Conservation (phyloP, 208 protist species). For the Strigomonas culicis region DNA sequence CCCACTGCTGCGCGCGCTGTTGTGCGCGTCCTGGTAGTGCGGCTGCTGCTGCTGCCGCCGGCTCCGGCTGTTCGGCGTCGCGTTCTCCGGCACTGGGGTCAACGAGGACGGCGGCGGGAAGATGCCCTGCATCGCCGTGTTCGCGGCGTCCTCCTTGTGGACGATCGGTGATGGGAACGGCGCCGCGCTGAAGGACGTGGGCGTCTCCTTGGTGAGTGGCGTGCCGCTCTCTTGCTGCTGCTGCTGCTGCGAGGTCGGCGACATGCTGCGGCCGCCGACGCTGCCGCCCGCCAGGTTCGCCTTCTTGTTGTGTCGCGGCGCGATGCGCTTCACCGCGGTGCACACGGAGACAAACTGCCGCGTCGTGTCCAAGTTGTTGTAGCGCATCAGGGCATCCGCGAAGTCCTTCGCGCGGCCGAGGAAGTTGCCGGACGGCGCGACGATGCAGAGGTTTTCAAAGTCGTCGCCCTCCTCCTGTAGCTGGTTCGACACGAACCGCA, state of each 20-base stretch:
- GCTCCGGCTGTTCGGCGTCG: too few species aligned
- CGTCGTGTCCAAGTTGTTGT: conserved; percentile 54
- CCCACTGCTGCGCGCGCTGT: background rate
- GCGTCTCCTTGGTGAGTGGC: background rate
- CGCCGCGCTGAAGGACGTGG: background rate
- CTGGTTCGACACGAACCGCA: conserved; percentile 64
- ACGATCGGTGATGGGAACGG: background rate
- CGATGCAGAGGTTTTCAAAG: conserved; percentile 69
- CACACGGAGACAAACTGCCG: conserved; percentile 78
- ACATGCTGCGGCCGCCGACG: background rate
- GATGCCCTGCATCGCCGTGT: background rate
- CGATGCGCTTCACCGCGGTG: conserved; percentile 65
- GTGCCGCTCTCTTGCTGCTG: background rate
- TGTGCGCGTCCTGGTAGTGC: too few species aligned
- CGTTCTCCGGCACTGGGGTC: too few species aligned
- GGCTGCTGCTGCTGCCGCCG: too few species aligned
- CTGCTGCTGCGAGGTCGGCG: background rate
- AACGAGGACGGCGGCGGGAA: too few species aligned
- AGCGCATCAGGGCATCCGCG: conserved; percentile 81
- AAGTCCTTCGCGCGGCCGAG: conserved; percentile 77
- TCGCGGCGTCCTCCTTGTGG: background rate
- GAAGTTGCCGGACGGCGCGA: conserved; percentile 51
- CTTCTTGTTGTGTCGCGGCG: conserved; percentile 15
- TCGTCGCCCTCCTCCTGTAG: conserved; percentile 65
- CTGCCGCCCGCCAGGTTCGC: background rate